Evolutionary conservation across 2,329 filamentous ascomycete species (phyloP), one percentile per base, ranked within the genome.

Genomic region (Chaetomiaceae sp.): DNA sequence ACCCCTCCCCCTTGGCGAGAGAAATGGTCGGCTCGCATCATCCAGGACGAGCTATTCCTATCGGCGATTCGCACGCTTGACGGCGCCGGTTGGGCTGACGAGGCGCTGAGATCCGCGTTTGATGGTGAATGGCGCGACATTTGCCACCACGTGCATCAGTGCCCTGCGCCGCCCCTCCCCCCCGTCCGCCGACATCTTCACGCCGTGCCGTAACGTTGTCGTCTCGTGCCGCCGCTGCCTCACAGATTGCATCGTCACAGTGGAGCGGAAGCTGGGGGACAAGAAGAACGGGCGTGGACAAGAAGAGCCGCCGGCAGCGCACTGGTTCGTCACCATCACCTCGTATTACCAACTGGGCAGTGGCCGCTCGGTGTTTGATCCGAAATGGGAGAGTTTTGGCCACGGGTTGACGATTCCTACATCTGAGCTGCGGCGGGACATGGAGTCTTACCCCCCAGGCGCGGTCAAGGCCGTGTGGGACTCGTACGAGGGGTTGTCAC

Each of bases 31-130:
- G 38, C 37, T 29, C 36, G 38, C 12, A 22, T 50, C 15, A n/a
- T 50, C 27, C 17, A 36, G 8, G 38, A 43, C 29, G 38, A 50
- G 47, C 38, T 50, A 9, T 50, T 36, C 17, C 37, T 50, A 12
- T 42, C 38, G n/a, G 37, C 38, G 15, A 43, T 29, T 6, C 38
- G 47, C 14, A 50, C 47, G 8, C 38, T 50, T 15, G 25, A 11
- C 27, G 39, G 17, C 33, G n/a, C n/a, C 17, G 12, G 19, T 33
- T 33, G 38, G 27, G 22, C 27, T 27, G 47, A 50, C 12, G 17
- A 43, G 9, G 23, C 36, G 25, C 38, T 43, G 17, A n/a, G 47
- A 43, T n/a, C 12, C 19, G 47, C 36, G 14, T 20, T 40, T 4
- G 37, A 42, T 17, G 6, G 17, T 15, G 23, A n/a, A 42, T 4